Evolutionary conservation across 2,329 filamentous ascomycete species (phyloP).

Genomic region (Apiospora koreana): DNA sequence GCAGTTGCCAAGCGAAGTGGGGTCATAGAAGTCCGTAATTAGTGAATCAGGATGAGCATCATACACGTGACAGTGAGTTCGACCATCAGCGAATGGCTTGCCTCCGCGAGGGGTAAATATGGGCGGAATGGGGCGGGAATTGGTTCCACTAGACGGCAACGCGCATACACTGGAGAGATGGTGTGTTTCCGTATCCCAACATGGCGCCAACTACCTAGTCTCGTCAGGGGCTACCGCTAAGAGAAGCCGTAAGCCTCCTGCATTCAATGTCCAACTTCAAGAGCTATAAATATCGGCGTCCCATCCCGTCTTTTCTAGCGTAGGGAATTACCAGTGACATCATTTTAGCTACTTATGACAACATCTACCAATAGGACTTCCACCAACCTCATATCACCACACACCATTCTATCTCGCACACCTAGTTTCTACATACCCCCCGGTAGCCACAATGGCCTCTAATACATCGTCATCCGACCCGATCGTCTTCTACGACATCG

Average conservation of each 20-base stretch:
- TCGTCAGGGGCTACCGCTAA: too few relatives aligned
- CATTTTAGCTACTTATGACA: not conserved
- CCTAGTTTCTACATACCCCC: not conserved
- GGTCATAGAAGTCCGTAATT: not conserved
- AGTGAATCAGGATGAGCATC: constrained; percentile 11
- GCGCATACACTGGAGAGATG: not conserved
- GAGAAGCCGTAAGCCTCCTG: too few relatives aligned
- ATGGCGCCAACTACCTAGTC: too few relatives aligned
- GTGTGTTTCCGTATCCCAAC: too few relatives aligned
- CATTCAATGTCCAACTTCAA: not conserved
- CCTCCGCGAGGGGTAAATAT: too few relatives aligned
- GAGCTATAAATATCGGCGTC: not conserved
- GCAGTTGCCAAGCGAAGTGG: not conserved
- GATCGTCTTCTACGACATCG: constrained; percentile 46
- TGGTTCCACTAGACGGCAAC: not conserved
- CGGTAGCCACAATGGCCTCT: not conserved
- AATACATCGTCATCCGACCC: constrained; percentile 18
- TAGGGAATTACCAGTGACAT: not conserved
- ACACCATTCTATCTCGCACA: not conserved
- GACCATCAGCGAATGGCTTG: too few relatives aligned
- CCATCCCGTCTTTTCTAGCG: not conserved
- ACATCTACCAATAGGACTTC: not conserved
- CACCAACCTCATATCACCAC: not conserved
- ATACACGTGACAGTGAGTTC: constrained; percentile 1
- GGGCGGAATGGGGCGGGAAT: too few relatives aligned